Base-by-base conservation (phyloP, 129 eudicot genomes). In the Cynara cardunculus region DNA sequence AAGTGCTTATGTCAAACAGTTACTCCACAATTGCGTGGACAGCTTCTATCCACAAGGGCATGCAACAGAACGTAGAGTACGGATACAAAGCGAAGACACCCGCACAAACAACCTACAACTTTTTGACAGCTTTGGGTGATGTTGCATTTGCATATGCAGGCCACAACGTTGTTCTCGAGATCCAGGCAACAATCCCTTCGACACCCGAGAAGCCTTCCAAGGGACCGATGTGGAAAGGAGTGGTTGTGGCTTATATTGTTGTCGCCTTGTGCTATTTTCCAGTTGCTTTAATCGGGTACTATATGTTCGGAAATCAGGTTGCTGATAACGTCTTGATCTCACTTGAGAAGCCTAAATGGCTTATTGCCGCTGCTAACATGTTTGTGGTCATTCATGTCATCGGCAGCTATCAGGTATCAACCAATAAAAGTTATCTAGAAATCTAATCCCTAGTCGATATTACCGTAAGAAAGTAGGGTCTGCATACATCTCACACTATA, bases 101-200 rank as follows among this genome's bases (percentile, higher is more conserved):
- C 7, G 2, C 88, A 0, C 88, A 87, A 68, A 85, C 69, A 19
- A 88, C 88, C 65, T 92, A 88, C 72, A 78, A 89, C 71, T 92
- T 92, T 78, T 73, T 92, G 74, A 79, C 81, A 0, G 94, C 92
- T 14, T 71, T 90, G 78, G 95, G 97, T 31, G 89, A 87, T 12
- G 92, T 90, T 21, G 97, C 95, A n/a, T 92, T 92, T 71, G 93
- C 95, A 34, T 92, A 88, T 30, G 94, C 97, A 0, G 97, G 95
- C 18, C 97, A 90, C 84, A 92, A 92, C 66, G 95, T 92, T 78
- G 97, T 92, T 66, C 75, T 92, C 79, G 94, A 90, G 75, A 92
- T 92, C 24, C 97, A 92, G 78, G 97, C 94, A 70, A 90, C 92
- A 25, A 88, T 88, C 24, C 94, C 94, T 86, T 92, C 94, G 3